A percentile compares a stretch with the other conserved stretches of the same genome.
phyloP scores from a whole-genome alignment of 495 filamentous ascomycete species.

The Podospora australis region DNA sequence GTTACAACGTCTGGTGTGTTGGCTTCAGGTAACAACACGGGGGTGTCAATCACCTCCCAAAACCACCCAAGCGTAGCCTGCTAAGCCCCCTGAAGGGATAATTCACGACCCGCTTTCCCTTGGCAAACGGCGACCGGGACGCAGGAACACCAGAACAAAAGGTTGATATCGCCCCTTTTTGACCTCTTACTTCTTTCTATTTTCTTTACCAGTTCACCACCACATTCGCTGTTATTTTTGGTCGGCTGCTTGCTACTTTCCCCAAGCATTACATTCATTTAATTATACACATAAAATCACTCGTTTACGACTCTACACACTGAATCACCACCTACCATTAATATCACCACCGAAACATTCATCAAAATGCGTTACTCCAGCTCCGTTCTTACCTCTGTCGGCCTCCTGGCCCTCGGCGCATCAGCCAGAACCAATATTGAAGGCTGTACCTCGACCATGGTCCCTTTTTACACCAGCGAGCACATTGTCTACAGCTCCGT shows the following conservation, averaged over 20 bases:
- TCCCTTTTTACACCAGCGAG: conserved; percentile 8
- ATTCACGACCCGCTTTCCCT: no score
- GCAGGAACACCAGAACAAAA: no score
- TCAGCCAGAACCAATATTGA: conserved; percentile 40
- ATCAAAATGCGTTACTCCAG: conserved; percentile 12
- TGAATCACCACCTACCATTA: not conserved
- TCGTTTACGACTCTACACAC: not conserved
- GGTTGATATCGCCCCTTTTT: not conserved
- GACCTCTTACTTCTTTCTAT: not conserved
- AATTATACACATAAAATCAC: not conserved
- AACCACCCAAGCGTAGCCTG: no score
- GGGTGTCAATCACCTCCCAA: no score
- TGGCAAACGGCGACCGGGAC: no score
- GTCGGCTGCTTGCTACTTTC: not conserved
- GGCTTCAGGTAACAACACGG: no score
- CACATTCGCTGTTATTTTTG: not conserved
- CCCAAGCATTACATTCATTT: not conserved
- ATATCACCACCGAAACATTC: conserved; percentile 16
- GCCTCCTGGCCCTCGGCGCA: conserved; percentile 19
- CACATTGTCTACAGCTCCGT: conserved; percentile 12
- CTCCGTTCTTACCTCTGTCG: no score
- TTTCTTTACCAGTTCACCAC: not conserved
- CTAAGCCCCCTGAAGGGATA: no score
- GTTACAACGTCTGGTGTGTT: no score
- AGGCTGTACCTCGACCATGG: conserved; percentile 34